phyloP scores from a whole-genome alignment of 73 alveolate genomes.

The Tetrahymena malaccensis region DNA sequence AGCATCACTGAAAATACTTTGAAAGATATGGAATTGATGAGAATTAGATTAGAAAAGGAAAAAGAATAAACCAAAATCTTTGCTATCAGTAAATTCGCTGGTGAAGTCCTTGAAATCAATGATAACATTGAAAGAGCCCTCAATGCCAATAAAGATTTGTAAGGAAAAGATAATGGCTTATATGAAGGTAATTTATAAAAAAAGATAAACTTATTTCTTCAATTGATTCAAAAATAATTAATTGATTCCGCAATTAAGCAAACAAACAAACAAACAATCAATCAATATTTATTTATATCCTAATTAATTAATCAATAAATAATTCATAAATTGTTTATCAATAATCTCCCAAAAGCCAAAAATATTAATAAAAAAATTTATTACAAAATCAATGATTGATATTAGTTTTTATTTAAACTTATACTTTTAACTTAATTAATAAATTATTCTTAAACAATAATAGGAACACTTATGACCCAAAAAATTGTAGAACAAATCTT shows the following conservation, averaged over 20 bases:
- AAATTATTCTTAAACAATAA: not conserved
- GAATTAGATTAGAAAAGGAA: slow-evolving; percentile 53
- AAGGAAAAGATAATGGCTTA: slow-evolving; percentile 28
- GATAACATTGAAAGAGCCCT: slow-evolving; percentile 70
- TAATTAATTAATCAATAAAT: no score
- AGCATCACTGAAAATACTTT: not conserved
- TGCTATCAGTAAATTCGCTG: slow-evolving; percentile 78
- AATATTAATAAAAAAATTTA: no score
- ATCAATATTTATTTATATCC: not conserved
- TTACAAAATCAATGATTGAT: no score
- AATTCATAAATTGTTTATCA: no score
- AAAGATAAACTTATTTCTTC: not conserved
- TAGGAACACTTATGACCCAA: slow-evolving; percentile 66
- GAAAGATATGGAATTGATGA: slow-evolving; percentile 40
- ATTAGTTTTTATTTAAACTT: not conserved
- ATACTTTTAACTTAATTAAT: not conserved
- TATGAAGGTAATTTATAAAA: slow-evolving; percentile 26
- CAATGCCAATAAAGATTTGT: slow-evolving; percentile 24
- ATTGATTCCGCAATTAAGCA: no score
- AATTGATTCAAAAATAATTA: no score
- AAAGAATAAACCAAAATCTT: slow-evolving; percentile 50
- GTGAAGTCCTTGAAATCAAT: slow-evolving; percentile 75
- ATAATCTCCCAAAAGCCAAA: not conserved
- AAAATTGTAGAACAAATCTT: slow-evolving; percentile 48
- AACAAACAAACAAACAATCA: not conserved